These are phyloP conservation scores for Syzygium aromaticum DNA, from an alignment of 345 rosid species.

Conservation along the genomic window DNA sequence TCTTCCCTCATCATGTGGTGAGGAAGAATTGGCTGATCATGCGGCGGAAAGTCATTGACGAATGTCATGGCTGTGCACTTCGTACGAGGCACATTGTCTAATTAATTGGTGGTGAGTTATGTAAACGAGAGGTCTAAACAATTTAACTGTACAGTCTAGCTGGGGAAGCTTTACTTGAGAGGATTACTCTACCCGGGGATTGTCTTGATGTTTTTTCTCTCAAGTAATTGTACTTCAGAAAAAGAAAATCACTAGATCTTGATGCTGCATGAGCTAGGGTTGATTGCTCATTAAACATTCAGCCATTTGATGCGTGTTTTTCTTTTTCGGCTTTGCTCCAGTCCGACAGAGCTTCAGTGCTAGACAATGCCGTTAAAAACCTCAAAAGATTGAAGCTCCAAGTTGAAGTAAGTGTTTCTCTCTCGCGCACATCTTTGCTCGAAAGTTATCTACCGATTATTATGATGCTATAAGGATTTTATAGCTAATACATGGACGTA, in stretches of 20 bases:
- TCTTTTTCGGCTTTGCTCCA: background rate
- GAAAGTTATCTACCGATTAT: background rate
- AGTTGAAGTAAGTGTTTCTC: conserved; percentile 6
- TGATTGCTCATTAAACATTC: background rate
- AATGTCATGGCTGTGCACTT: background rate
- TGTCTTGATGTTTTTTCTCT: background rate
- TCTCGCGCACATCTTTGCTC: background rate
- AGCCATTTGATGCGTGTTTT: background rate
- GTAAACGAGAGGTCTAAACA: background rate
- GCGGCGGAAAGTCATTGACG: background rate
- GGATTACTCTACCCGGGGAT: background rate
- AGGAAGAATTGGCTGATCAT: background rate
- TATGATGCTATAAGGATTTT: too few species aligned
- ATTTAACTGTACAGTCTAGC: background rate
- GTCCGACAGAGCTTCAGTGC: conserved; percentile 13
- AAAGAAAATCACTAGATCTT: background rate
- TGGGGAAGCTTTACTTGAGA: background rate
- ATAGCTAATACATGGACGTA: too few species aligned
- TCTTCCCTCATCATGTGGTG: background rate
- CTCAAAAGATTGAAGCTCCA: conserved; percentile 3
- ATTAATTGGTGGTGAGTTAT: background rate
- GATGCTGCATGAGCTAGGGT: background rate
- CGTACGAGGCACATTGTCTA: background rate
- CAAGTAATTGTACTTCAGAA: background rate
- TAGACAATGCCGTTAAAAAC: conserved; percentile 10